These are phyloP conservation scores for Dioszegia hungarica DNA, from an alignment of 768 basidiomycete genomes.

Conservation along the genomic window DNA sequence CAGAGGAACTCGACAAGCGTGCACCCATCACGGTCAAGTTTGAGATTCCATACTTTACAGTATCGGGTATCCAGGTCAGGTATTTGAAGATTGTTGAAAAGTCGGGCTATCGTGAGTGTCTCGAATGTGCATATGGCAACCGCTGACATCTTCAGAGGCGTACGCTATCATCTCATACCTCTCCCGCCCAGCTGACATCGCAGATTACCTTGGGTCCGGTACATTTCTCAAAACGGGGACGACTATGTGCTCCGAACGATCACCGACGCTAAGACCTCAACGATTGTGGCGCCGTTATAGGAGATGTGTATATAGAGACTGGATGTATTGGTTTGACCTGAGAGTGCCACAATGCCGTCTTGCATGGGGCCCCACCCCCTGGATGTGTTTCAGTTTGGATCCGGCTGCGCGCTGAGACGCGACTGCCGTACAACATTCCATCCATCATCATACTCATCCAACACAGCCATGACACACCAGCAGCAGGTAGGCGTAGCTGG, in stretches of 20 bases:
- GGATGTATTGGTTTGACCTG: neutral
- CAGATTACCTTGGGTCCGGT: slow-evolving; percentile 82
- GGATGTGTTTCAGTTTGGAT: too few species aligned
- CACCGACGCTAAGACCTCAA: slow-evolving; percentile 43
- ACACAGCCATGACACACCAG: slow-evolving; percentile 20
- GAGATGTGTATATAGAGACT: too few species aligned
- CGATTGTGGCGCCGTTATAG: slow-evolving; percentile 45
- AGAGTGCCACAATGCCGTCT: too few species aligned
- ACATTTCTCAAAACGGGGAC: slow-evolving; percentile 62
- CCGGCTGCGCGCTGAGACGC: too few species aligned
- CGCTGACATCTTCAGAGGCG: slow-evolving; percentile 5
- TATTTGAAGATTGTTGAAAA: slow-evolving; percentile 99
- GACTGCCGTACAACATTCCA: too few species aligned
- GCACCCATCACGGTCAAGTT: slow-evolving; percentile 96
- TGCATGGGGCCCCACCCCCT: too few species aligned
- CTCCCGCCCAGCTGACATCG: neutral
- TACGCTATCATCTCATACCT: too few species aligned
- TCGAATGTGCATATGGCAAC: neutral
- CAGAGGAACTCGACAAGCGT: slow-evolving; percentile 77
- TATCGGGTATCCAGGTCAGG: slow-evolving; percentile 95
- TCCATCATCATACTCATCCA: too few species aligned
- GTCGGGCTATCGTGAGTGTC: slow-evolving; percentile 67
- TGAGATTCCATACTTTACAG: slow-evolving; percentile 98
- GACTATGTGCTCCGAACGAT: slow-evolving; percentile 49
- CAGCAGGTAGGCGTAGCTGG: slow-evolving; percentile 17